phyloP scores from a whole-genome alignment of 805 yeast species.

The Wickerhamiella hasegawae region DNA sequence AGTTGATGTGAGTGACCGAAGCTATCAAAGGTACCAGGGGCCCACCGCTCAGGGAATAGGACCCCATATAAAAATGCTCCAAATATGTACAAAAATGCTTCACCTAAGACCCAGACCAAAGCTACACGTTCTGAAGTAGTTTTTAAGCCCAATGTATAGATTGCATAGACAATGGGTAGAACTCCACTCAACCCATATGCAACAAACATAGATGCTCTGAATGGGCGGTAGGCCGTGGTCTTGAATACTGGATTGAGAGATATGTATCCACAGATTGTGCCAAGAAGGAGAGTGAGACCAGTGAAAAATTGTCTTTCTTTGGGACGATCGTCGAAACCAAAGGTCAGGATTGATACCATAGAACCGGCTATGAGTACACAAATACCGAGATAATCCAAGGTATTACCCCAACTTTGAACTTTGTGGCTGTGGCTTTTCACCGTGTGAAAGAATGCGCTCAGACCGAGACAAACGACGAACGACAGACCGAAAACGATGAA shows the following conservation, averaged over 20 bases:
- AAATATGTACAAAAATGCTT: conserved; percentile 56
- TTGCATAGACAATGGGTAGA: conserved; percentile 49
- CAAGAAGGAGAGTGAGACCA: conserved; percentile 38
- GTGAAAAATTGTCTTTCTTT: conserved; percentile 17
- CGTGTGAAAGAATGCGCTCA: conserved; percentile 53
- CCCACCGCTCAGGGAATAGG: conserved; percentile 58
- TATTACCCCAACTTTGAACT: conserved; percentile 43
- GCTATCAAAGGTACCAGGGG: conserved; percentile 49
- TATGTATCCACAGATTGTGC: conserved; percentile 41
- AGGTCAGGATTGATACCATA: conserved; percentile 34
- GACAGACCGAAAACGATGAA: conserved; percentile 41
- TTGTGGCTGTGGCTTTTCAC: conserved; percentile 47
- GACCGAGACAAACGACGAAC: conserved; percentile 39
- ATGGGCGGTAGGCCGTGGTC: conserved; percentile 56
- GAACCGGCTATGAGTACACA: conserved; percentile 52
- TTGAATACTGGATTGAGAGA: conserved; percentile 54
- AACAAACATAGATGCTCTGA: conserved; percentile 65
- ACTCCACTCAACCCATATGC: conserved; percentile 65
- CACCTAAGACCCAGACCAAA: conserved; percentile 45
- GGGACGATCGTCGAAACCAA: conserved; percentile 28
- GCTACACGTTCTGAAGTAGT: conserved; percentile 37
- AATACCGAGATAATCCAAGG: conserved; percentile 62
- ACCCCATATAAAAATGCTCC: conserved; percentile 73
- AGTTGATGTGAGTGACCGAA: conserved; percentile 77
- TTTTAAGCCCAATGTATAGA: conserved; percentile 30